Base-by-base conservation (phyloP, 192 early-diverging fungal species). In the Helicostylum pulchrum region DNA sequence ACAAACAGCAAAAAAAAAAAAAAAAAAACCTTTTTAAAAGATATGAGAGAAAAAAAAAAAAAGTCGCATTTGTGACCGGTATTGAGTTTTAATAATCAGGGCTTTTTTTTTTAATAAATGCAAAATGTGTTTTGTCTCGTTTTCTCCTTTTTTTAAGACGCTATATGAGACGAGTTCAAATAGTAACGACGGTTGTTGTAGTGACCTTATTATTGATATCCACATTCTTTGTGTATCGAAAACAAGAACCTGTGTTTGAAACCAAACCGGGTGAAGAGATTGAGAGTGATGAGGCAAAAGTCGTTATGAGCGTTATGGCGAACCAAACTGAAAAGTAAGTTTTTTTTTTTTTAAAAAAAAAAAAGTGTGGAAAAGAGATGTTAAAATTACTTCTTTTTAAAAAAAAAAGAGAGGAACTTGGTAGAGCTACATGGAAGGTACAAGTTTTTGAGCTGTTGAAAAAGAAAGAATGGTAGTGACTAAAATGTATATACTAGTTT, bases 361-460 rank as follows among this genome's bases (percentile, higher is more conserved):
- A 2, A 19, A 39, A 5, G 4, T 50, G n/a, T n/a, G n/a, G 9
- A 26, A 21, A 8, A 63, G 23, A 3, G 30, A 32, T 23, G 23
- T 11, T 45, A 51, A 43, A 26, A 12, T 32, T 0, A 14, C 5
- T 39, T 17, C 30, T 34, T 32, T 20, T 56, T 64, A n/a, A n/a
- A n/a, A n/a, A n/a, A n/a, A n/a, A n/a, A n/a, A 93, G 91, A 71
- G 94, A 91, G 4, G 90, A 96, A 67, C 80, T 98, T 20, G 96
- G 96, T 4, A 81, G 90, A 26, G 76, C 91, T 5, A 88, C 93
- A 2, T 98, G 96, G 96, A 89, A 83, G 66, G 78, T 77, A 60
- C 19, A 17, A 11, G 47, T 32, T 7, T 4, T 4, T 46, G n/a
- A 42, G n/a, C n/a, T n/a, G n/a, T n/a, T n/a, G n/a, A n/a, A n/a